Evolutionary conservation across 768 basidiomycete genomes (phyloP).

Genomic region (Amanita molliuscula): DNA sequence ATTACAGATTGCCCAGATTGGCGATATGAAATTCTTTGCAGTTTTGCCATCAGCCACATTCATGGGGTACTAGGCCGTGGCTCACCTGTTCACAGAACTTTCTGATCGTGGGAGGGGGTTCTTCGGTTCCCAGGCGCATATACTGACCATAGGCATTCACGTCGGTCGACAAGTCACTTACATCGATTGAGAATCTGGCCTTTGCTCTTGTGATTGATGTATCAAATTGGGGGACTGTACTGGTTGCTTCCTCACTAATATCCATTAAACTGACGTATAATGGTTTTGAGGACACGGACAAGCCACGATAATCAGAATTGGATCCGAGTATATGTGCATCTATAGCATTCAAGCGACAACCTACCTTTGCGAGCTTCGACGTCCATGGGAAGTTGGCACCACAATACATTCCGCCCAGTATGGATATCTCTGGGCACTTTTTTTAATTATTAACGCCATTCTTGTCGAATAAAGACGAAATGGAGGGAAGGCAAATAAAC

Average conservation of each 20-base stretch:
- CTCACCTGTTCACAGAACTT: slow-evolving; percentile 65
- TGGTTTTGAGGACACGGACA: slow-evolving; percentile 80
- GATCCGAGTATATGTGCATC: slow-evolving; percentile 87
- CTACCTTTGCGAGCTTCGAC: slow-evolving; percentile 77
- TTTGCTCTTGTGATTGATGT: slow-evolving; percentile 43
- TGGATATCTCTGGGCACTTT: too few species aligned
- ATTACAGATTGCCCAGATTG: slow-evolving; percentile 68
- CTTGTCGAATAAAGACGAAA: too few species aligned
- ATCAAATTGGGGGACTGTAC: slow-evolving; percentile 26
- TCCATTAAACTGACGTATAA: slow-evolving; percentile 78
- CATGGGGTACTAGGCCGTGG: not conserved
- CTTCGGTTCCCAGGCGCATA: slow-evolving; percentile 34
- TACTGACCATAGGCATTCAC: slow-evolving; percentile 65
- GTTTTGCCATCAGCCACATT: not conserved
- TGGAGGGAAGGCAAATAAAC: too few species aligned
- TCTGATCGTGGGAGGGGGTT: slow-evolving; percentile 33
- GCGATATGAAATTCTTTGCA: slow-evolving; percentile 74
- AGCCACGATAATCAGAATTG: slow-evolving; percentile 74
- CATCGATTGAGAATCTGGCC: slow-evolving; percentile 52
- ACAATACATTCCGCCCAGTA: too few species aligned
- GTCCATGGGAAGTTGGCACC: slow-evolving; percentile 87
- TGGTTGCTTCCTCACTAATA: slow-evolving; percentile 67
- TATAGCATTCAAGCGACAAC: slow-evolving; percentile 16
- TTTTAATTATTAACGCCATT: too few species aligned
- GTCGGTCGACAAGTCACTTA: slow-evolving; percentile 83